Evolutionary conservation across 2,329 filamentous ascomycete species (phyloP), one percentile per base, ranked within the genome.

Genomic region (Mycosphaerella sp.): DNA sequence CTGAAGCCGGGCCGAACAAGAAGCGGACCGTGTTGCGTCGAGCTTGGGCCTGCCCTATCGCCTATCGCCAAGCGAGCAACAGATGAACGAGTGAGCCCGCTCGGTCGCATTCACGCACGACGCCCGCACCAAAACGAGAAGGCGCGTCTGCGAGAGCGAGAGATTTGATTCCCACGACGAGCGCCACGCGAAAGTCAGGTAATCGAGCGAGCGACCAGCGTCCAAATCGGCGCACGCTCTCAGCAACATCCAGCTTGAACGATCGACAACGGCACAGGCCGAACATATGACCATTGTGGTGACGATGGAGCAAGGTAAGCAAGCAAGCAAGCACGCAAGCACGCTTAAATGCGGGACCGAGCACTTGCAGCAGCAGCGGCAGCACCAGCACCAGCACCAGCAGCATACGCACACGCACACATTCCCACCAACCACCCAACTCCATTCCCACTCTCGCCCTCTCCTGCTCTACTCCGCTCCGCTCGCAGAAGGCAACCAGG

Each of bases 241-340:
- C 40, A 29, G 26, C 29, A 32, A 4, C 12, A 10, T 17, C 14
- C 14, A 17, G 14, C 14, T 17, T 17, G 14, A 31, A 23, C n/a
- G 14, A 11, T 40, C 38, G 34, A 14, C 31, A 17, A 26, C 10
- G 21, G 39, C 39, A 51, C 40, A 51, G 12, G 10, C 9, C 29
- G 40, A 38, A 12, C 38, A 17, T 14, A 51, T 51, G 39, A 44
- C 60, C 43, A 49, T 56, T 46, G 51, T 51, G 34, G 53, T 64
- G 44, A 62, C 56, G 45, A 67, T 67, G 65, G 65, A 68, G 51
- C 63, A 62, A 67, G 65, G 66, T 68, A 62, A 65, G 14, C 14
- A 17, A 17, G 14, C 14, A 17, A 17, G 14, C 14, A 17, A 17
- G 14, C 14, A 17, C 14, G 14, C 14, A 17, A 17, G 14, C 14